Evolutionary conservation across 2,329 filamentous ascomycete genomes (phyloP), one percentile per base, ranked within the genome.

Genomic region (Teratosphaeria viscida): DNA sequence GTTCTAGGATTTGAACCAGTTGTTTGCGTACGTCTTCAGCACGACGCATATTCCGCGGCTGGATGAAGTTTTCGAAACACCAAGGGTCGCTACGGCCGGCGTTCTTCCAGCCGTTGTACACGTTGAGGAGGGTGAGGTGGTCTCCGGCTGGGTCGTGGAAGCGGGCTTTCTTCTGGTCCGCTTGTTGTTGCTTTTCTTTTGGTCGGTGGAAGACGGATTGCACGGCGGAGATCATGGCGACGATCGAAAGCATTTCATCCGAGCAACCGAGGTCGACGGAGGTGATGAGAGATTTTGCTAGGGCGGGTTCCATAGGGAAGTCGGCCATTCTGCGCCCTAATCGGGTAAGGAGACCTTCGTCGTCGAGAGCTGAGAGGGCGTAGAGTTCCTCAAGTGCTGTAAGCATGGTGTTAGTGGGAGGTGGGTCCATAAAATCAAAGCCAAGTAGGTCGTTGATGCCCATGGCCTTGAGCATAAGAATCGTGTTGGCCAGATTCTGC

Each of bases 401-500:
- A 64, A 99, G 82, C 90, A 97, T 96, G 12, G 94, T 97, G 69
- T 97, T 96, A 34, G 94, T 94, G 0, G 94, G 94, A 0, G 94
- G 94, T 0, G 94, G 92, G 69, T 99, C 94, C 92, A 99, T 97
- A 69, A 99, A 99, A 75, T 97, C 92, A 69, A 99, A 99, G 71
- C 95, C 91, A 12, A 99, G 81, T 1, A 99, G 79, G 71, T 99
- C 94, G 70, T 99, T 97, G 74, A 99, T 97, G 2, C 95, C 94
- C 91, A 99, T 97, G 0, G 94, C 94, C 73, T 99, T 99, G 56
- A 99, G 82, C 89, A 96, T 96, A 54, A 99, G 81, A 73, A 99
- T 97, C 0, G 92, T 96, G 66, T 89, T 86, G 0, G 90, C 89
- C 57, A 99, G 72, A 68, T 99, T 99, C 72, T 96, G 90, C 1